Base-by-base conservation (phyloP, 768 basidiomycete genomes). In the Amanita subjunquillea region DNA sequence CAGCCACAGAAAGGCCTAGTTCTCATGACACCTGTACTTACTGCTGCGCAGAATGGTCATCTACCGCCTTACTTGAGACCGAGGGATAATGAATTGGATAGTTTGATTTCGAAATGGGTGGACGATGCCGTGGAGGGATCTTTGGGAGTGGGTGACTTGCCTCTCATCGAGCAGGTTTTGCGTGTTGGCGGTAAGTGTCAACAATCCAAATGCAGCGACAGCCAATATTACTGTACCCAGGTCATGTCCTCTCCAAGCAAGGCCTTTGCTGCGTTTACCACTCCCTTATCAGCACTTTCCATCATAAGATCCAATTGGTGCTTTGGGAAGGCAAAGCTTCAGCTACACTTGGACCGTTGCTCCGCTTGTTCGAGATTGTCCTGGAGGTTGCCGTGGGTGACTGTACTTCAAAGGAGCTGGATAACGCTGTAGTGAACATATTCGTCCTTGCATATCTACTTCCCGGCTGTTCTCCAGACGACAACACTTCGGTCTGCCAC, bases 381-480 rank as follows among this genome's bases (percentile, higher is more conserved):
- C 60, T 67, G 48, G 45, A 59, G 10, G 42, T 55, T 46, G 59
- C 57, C 10, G 57, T 63, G 48, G 23, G 6, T 52, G 46, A 32
- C 50, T 55, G 53, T 53, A 58, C n/a, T 52, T 55, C 10, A 32
- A 50, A 54, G 4, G 27, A 50, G 2, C 48, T 64, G 30, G 58
- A 61, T 15, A 30, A 58, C 1, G 54, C 77, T 30, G 50, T 79
- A 8, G 73, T 74, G 0, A 63, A 72, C 44, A 51, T 82, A 5
- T 82, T 77, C 57, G 55, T 78, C 6, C 69, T 77, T 20, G 76
- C 69, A 2, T 71, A 75, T 58, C 63, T 85, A 29, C 48, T 79
- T 3, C 75, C 81, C 1, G 59, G 59, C 7, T 67, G 66, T 45
- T 57, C 57, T 20, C 48, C 61, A 1, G 53, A 61, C 15, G 65